Evolutionary conservation across 2,329 filamentous ascomycete genomes (phyloP).

Genomic region (Cryphonectria naterciae): DNA sequence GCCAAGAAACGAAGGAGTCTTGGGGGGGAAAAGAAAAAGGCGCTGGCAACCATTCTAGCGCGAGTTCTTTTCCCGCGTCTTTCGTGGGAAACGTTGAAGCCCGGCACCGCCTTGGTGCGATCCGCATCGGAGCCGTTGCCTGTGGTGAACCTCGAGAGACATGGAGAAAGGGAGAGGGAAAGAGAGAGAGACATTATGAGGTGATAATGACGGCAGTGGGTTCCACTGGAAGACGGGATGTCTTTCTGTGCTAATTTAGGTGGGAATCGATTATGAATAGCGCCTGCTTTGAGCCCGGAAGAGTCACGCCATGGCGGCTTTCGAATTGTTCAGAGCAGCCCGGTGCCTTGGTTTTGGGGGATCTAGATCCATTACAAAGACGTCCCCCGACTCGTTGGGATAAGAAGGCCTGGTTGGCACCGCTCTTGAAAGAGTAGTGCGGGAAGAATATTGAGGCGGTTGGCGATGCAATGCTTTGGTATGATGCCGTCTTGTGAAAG

Average conservation of each 20-base stretch:
- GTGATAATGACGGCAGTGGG: constrained; percentile 3
- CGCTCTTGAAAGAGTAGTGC: background rate
- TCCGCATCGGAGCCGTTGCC: background rate
- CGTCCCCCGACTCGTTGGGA: no score
- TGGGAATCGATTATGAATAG: background rate
- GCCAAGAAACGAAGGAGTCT: background rate
- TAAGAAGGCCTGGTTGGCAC: background rate
- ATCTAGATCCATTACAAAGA: background rate
- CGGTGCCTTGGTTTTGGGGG: background rate
- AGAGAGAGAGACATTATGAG: background rate
- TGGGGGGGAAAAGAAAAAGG: background rate
- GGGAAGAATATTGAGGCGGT: background rate
- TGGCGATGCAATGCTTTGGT: background rate
- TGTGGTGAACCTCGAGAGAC: background rate
- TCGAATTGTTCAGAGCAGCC: background rate
- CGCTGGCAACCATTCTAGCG: background rate
- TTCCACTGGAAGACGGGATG: background rate
- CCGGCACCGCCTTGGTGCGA: background rate
- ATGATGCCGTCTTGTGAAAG: background rate
- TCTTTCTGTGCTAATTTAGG: background rate
- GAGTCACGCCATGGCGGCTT: background rate
- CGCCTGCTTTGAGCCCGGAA: background rate
- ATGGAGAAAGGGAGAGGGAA: background rate
- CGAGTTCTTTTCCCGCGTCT: background rate
- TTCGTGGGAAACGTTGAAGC: background rate